Evolutionary conservation across 768 basidiomycete species (phyloP).

Genomic region (Steccherinum ochraceum): DNA sequence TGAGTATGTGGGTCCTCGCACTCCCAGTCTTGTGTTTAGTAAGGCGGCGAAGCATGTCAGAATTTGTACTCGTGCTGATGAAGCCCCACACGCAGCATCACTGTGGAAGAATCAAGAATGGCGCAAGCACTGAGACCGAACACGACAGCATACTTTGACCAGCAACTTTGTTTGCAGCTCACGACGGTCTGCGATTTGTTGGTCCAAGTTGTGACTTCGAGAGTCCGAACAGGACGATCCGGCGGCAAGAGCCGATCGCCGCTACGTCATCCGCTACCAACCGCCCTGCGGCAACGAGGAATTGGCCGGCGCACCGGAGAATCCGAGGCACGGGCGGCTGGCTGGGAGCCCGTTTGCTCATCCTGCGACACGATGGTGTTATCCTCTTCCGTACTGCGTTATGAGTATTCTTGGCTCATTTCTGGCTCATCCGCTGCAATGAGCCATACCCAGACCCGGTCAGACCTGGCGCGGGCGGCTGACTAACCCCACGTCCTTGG

Average conservation of each 20-base stretch:
- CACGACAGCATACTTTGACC: no score
- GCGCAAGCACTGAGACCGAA: no score
- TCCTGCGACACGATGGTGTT: background rate
- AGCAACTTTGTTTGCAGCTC: no score
- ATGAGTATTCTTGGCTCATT: background rate
- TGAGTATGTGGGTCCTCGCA: no score
- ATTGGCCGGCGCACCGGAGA: background rate
- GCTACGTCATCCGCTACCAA: background rate
- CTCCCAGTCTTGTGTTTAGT: no score
- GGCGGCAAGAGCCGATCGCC: background rate
- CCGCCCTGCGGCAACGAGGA: background rate
- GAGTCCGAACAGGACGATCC: background rate
- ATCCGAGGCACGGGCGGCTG: background rate
- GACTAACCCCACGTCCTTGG: background rate
- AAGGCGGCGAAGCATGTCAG: no score
- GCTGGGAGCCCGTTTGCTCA: background rate
- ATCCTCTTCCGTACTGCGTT: background rate
- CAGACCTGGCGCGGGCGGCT: background rate
- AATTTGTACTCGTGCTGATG: no score
- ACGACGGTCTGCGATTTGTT: background rate
- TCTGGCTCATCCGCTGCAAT: background rate
- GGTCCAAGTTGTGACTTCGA: no score
- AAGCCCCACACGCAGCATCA: no score
- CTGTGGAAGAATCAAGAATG: no score
- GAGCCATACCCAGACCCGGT: background rate